Evolutionary conservation across 2,329 filamentous ascomycete genomes (phyloP), one percentile per base, ranked within the genome.

Genomic region (Pseudopithomyces maydicus): DNA sequence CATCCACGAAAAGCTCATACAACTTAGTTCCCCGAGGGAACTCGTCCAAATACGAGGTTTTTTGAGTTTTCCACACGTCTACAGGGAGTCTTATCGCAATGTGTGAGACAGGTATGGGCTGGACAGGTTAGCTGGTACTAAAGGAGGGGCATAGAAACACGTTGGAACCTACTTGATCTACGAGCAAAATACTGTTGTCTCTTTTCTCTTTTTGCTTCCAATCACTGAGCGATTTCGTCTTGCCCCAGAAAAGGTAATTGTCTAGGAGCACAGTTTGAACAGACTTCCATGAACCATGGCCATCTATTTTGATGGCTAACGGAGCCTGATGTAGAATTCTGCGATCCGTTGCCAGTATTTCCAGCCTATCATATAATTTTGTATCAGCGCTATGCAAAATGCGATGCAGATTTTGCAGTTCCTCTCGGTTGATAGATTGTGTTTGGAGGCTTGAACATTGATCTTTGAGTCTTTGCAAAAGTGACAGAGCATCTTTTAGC

Each of bases 231-330:
- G 61, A 33, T 32, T 71, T 73, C 7, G 64, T 39, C 26, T 64
- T 69, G 4, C 68, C 72, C 72, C 70, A 73, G 10, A 73, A 53
- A 12, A 73, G 51, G 45, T 58, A 68, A 44, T 74, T 70, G 26
- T 74, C 69, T 1, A 74, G 57, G 19, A 73, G 56, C 6, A 73
- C 54, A 17, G 58, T 68, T 26, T 74, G 67, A 1, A 74, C 62
- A 32, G 66, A 42, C n/a, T 60, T 54, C 72, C 72, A 74, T n/a
- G 61, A 32, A 3, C 72, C 72, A 35, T 66, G 62, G n/a, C 67
- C 62, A n/a, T 68, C 68, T 12, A 65, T 29, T 52, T 69, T 72
- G 56, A 72, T 65, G 10, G 68, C 69, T 49, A 73, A 62, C 6
- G 49, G 42, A 1, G 67, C 69, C 55, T 73, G 70, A 29, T 56